Conservation (phyloP, 2,329 filamentous ascomycete genomes). For the Penicillium palitans region DNA sequence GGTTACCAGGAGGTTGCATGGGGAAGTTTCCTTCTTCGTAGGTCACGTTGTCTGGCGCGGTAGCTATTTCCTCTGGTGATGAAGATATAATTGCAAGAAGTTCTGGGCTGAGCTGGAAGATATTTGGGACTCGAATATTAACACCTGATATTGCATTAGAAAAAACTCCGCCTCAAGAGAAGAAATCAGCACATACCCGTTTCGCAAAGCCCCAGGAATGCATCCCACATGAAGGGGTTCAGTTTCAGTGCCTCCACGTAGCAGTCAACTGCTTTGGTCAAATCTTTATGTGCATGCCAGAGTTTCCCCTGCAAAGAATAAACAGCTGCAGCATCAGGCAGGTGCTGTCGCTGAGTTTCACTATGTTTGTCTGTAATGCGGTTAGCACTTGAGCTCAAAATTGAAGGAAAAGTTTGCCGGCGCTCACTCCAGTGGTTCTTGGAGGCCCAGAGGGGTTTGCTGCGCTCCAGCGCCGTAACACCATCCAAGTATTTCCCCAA, state of each 20-base stretch:
- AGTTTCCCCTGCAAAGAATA: conserved; percentile 83
- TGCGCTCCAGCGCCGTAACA: conserved; percentile 78
- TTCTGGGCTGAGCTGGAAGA: conserved; percentile 75
- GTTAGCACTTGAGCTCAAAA: conserved; percentile 5
- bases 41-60: conserved; percentile 34
- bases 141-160: conserved; percentile 68
- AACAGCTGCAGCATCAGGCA: conserved; percentile 82
- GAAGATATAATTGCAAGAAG: conserved; percentile 54
- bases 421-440: conserved; percentile 74
- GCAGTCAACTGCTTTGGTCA: conserved; percentile 78
- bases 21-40: conserved; percentile 39
- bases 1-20: conserved; percentile 38
- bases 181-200: conserved; percentile 51
- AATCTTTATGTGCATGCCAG: conserved; percentile 75
- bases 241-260: conserved; percentile 86
- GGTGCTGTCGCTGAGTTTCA: conserved; percentile 69
- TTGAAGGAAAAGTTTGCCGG: conserved; percentile 4
- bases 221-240: conserved; percentile 98
- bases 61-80: conserved; percentile 32
- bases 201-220: conserved; percentile 84
- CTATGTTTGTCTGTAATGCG: conserved; percentile 63
- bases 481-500: conserved; percentile 80
- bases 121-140: conserved; percentile 75
- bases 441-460: conserved; percentile 70
- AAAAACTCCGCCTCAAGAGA: conserved; percentile 12